A percentile compares a stretch with the other conserved stretches of the same genome.
Evolutionary conservation across 768 basidiomycete species (phyloP).

Genomic region (Filobasidium floriforme): DNA sequence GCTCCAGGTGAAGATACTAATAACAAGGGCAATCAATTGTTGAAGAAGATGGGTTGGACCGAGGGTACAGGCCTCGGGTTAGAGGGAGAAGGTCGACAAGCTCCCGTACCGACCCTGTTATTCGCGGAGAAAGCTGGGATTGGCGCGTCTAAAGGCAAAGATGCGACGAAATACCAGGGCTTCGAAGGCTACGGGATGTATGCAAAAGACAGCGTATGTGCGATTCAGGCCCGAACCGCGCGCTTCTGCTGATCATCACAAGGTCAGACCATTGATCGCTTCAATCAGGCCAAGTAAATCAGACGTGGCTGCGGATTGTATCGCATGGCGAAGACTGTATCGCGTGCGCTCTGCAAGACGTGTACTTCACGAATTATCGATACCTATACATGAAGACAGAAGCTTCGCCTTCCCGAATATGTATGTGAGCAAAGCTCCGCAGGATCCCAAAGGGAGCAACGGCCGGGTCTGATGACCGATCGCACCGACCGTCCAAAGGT

Average conservation of each 20-base stretch:
- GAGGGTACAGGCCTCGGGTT: conserved; percentile 80
- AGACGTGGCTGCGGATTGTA: too few species aligned
- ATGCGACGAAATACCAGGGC: conserved; percentile 34
- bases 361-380: too few species aligned
- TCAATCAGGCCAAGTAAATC: not conserved
- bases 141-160: conserved; percentile 85
- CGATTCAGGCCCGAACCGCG: not conserved
- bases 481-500: too few species aligned
- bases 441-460: too few species aligned
- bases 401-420: too few species aligned
- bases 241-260: not conserved
- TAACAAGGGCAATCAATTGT: conserved; percentile 83
- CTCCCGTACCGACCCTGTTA: conserved; percentile 70
- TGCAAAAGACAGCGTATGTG: conserved; percentile 36
- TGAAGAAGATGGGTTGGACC: conserved; percentile 98
- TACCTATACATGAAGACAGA: too few species aligned
- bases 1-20: conserved; percentile 70
- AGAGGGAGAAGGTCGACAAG: conserved; percentile 72
- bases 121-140: conserved; percentile 82
- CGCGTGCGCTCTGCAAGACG: too few species aligned
- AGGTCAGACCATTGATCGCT: not conserved
- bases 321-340: too few species aligned
- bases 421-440: too few species aligned
- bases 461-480: too few species aligned
- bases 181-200: conserved; percentile 29